Evolutionary conservation across 192 early-diverging fungal genomes (phyloP), one percentile per base, ranked within the genome.

Genomic region (Coemansia sp.): DNA sequence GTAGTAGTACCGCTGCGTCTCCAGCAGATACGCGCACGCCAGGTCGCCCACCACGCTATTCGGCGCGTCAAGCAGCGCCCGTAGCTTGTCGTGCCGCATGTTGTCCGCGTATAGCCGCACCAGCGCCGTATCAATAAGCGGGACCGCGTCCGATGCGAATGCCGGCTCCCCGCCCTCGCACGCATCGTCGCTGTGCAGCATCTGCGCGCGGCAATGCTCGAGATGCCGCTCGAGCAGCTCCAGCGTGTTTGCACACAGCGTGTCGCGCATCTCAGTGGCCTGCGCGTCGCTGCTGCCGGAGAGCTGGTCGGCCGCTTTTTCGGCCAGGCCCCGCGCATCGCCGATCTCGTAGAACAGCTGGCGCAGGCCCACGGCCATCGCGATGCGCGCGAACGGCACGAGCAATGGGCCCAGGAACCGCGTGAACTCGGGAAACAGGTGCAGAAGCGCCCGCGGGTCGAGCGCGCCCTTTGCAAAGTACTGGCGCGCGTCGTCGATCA

Each of bases 201-300:
- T 63, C 14, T 53, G 63, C 1, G 24, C 4, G 10, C 64, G 54
- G 29, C 62, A 58, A 19, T 55, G 53, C 44, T 73, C 70, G 11
- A 80, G 40, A 43, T 73, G 73, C 18, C 67, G 70, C 45, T 80
- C 65, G 14, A 69, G 66, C 56, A 80, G 27, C 21, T 80, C 77
- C 28, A 60, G 21, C 4, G 48, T 55, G 12, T 69, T 73, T 5
- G 59, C 43, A 16, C 12, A n/a, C n/a, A 78, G 50, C 16, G 69
- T 56, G 2, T 40, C 49, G 1, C 43, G 33, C 49, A 78, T 32
- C 25, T 33, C 24, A 9, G 23, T 27, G 3, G 16, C 27, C 28
- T 75, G 65, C 1, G 54, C 63, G 1, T 23, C 28, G 29, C 42
- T 60, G 38, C 58, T 35, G 29, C 52, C 66, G 1, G 76, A 33